A percentile compares a stretch with the other conserved stretches of the same genome.
phyloP scores from a whole-genome alignment of 805 yeast species.

The Lachancea cidri region DNA sequence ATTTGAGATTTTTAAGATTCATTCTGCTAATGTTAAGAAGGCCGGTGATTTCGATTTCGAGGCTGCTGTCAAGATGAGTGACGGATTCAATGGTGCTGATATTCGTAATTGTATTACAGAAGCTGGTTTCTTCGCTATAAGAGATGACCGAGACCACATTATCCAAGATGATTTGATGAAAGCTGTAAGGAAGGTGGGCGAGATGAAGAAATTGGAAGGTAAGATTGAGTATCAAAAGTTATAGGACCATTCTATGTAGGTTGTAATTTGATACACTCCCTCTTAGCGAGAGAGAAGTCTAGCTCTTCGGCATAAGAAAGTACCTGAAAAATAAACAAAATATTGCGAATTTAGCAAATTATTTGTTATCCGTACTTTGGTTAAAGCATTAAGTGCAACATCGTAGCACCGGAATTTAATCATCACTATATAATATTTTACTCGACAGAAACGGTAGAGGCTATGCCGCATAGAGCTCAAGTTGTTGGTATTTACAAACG shows the following conservation, averaged over 20 bases:
- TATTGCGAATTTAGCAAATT: too few relatives aligned
- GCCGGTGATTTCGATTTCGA: constrained; percentile 96
- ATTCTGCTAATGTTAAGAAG: constrained; percentile 76
- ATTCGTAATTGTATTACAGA: constrained; percentile 96
- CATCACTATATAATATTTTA: too few relatives aligned
- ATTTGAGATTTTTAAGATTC: constrained; percentile 89
- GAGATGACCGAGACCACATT: constrained; percentile 95
- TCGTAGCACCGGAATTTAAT: too few relatives aligned
- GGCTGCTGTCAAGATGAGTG: constrained; percentile 97
- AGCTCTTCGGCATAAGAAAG: too few relatives aligned
- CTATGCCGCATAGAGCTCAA: too few relatives aligned
- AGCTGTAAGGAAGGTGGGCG: constrained; percentile 96
- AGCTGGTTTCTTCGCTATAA: constrained; percentile 96
- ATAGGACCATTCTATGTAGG: constrained; percentile 26
- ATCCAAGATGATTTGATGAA: constrained; percentile 92
- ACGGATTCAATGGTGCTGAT: constrained; percentile 98
- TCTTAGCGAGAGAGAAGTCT: too few relatives aligned
- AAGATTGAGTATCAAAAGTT: constrained; percentile 91
- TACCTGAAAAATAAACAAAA: too few relatives aligned
- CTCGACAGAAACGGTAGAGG: too few relatives aligned
- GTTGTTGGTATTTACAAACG: too few relatives aligned
- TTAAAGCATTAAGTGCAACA: too few relatives aligned
- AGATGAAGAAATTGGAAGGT: constrained; percentile 95
- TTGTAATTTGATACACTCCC: background rate
- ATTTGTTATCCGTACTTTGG: too few relatives aligned